phyloP scores from a whole-genome alignment of 495 filamentous ascomycete genomes.

The Cercophora sp. region DNA sequence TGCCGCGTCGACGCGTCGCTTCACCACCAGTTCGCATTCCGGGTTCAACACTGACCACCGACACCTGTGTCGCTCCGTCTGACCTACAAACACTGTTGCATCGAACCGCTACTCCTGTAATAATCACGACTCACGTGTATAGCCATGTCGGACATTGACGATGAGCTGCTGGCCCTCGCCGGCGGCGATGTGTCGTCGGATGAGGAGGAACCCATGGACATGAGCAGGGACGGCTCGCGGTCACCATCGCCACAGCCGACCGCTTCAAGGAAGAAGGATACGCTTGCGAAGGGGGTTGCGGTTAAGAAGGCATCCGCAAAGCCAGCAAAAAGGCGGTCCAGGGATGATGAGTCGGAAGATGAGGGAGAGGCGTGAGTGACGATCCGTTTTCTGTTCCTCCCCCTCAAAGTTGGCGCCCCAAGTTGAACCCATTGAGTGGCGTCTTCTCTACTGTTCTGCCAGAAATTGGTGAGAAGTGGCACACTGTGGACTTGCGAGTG shows the following conservation, averaged over 20 bases:
- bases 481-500: too few species aligned
- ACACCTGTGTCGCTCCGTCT: too few species aligned
- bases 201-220: slow-evolving; percentile 43
- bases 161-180: slow-evolving; percentile 82
- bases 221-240: slow-evolving; percentile 30
- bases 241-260: slow-evolving; percentile 29
- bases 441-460: neutral
- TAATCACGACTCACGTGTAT: neutral
- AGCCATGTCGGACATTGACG: slow-evolving; percentile 71
- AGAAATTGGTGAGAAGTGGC: too few species aligned
- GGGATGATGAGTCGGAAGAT: slow-evolving; percentile 67
- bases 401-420: slow-evolving; percentile 37
- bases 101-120: too few species aligned
- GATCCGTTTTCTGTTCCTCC: slow-evolving; percentile 1
- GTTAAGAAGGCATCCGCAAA: slow-evolving; percentile 49
- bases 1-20: too few species aligned
- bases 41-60: too few species aligned
- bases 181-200: slow-evolving; percentile 56
- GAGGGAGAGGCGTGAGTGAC: slow-evolving; percentile 80
- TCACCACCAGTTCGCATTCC: too few species aligned
- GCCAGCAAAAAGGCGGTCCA: slow-evolving; percentile 37
- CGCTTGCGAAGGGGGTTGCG: slow-evolving; percentile 32
- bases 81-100: too few species aligned
- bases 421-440: neutral
- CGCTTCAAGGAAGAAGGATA: slow-evolving; percentile 24